phyloP scores from a whole-genome alignment of 306 rosid genomes.

The Morella rubra region DNA sequence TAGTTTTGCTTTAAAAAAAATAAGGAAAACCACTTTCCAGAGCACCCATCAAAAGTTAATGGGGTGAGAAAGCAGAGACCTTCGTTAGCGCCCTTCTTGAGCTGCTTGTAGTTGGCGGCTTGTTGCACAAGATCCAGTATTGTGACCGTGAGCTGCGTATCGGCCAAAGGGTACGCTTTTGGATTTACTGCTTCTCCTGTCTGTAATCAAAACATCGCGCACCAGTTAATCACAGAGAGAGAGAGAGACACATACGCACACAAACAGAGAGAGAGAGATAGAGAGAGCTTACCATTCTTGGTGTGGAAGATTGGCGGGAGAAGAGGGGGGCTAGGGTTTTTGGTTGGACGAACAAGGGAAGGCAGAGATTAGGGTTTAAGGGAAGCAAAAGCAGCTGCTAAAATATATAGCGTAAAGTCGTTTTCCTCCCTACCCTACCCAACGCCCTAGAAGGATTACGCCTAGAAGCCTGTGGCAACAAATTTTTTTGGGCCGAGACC shows the following conservation, averaged over 20 bases:
- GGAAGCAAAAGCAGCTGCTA: not conserved
- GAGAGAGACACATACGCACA: not conserved
- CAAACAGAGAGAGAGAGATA: not conserved
- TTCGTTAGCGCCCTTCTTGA: slow-evolving; percentile 94
- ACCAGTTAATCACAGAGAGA: not conserved
- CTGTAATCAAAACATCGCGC: slow-evolving; percentile 33
- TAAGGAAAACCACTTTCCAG: not conserved
- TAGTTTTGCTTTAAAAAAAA: not conserved
- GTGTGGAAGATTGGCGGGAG: slow-evolving; percentile 18
- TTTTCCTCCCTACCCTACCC: not conserved
- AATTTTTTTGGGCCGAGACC: not conserved
- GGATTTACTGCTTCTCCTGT: slow-evolving; percentile 82
- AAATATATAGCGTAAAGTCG: not conserved
- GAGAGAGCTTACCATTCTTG: slow-evolving; percentile 49
- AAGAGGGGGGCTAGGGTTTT: slow-evolving; percentile 36
- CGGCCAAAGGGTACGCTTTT: slow-evolving; percentile 86
- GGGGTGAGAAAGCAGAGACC: slow-evolving; percentile 36
- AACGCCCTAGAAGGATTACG: not conserved
- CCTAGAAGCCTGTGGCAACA: not conserved
- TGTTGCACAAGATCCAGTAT: slow-evolving; percentile 88
- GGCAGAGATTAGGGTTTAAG: slow-evolving; percentile 43
- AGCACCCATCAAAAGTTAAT: not conserved
- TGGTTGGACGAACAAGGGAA: not conserved
- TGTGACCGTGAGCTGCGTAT: slow-evolving; percentile 71
- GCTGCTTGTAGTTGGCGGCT: slow-evolving; percentile 87